Evolutionary conservation across 345 rosid species (phyloP).

Genomic region (Rhodomyrtus tomentosa): DNA sequence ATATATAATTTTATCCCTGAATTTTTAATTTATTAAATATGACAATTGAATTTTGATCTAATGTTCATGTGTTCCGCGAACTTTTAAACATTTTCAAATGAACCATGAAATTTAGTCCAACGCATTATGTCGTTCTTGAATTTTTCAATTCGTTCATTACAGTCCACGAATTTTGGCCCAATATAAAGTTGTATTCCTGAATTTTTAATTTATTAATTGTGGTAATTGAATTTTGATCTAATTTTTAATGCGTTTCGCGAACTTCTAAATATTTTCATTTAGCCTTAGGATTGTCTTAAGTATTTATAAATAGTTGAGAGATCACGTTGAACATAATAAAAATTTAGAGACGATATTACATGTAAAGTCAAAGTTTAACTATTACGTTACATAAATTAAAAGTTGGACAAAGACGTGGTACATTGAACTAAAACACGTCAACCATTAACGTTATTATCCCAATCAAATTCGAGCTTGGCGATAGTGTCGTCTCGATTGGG

Average conservation of each 20-base stretch:
- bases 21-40: too few relatives aligned
- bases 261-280: fast-evolving
- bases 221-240: fast-evolving
- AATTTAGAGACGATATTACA: fast-evolving
- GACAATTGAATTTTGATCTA: fast-evolving
- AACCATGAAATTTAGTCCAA: fast-evolving
- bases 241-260: fast-evolving
- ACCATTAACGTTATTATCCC: too few relatives aligned
- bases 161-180: fast-evolving
- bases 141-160: fast-evolving
- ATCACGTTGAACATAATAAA: fast-evolving
- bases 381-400: fast-evolving
- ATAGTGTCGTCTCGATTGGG: not conserved
- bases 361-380: fast-evolving
- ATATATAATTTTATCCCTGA: fast-evolving
- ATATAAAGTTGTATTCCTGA: fast-evolving
- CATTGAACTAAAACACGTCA: fast-evolving
- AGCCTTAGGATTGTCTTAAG: fast-evolving
- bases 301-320: fast-evolving
- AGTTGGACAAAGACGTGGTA: too few relatives aligned
- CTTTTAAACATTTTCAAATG: fast-evolving
- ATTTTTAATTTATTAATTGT: too few relatives aligned
- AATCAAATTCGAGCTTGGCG: too few relatives aligned
- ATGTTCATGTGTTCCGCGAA: fast-evolving
- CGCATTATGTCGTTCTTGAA: fast-evolving